Evolutionary conservation across 2,329 filamentous ascomycete genomes (phyloP), one percentile per base, ranked within the genome.

Genomic region (Aspergillus transmontanensis): DNA sequence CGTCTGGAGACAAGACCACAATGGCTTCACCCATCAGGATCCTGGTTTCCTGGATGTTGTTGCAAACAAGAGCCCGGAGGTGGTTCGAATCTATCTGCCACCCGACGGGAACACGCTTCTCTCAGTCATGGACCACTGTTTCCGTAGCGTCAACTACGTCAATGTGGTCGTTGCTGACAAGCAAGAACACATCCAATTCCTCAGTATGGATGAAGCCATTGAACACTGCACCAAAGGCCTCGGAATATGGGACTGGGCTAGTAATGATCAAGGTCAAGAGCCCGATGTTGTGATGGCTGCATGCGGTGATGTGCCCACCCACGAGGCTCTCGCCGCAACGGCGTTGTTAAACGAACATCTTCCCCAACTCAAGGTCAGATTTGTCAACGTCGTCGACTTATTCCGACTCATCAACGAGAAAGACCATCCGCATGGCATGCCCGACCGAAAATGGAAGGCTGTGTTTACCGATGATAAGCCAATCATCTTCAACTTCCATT

Each of bases 401-500:
- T 93, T 94, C 87, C 92, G 91, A 78, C 83, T 94, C 55, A 91
- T 93, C 69, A 86, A 88, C 63, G 82, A 87, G 61, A 80, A 78
- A 23, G 87, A 92, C 70, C 91, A 94, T 74, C 88, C 90, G 0
- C 91, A 94, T 78, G 91, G 90, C 46, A 82, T 93, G 62, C 84
- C 82, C 0, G 87, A 91, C 69, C 67, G 70, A 21, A 88, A 92
- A 73, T 94, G 89, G 86, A 78, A 78, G 16, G 82, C 89, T 45
- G 80, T 93, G 67, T 94, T 94, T 82, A 93, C 90, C 0, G 82
- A 84, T 19, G 82, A 92, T 80, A 88, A 84, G 68, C 91, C 90
- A 26, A 82, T 92, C 73, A 87, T 93, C 73, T 93, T 94, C 83
- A 93, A 93, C 81, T 94, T 93, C 86, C 91, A 94, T 81, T 90